A percentile compares a stretch with the other conserved stretches of the same genome.
phyloP scores from a whole-genome alignment of 106 monocot species.

The Cymbidium sinense region DNA sequence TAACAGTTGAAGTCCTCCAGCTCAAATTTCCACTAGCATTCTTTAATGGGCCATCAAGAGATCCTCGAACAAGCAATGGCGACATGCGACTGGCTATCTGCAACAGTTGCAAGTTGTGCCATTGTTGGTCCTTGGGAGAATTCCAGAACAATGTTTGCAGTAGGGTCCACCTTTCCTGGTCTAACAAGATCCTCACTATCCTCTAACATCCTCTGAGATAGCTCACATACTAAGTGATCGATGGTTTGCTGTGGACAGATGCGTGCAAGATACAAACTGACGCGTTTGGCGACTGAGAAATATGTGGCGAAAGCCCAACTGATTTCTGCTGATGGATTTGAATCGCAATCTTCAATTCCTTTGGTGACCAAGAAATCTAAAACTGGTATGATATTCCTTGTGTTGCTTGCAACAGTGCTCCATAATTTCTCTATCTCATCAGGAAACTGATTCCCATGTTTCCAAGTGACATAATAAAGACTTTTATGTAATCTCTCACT shows the following conservation, averaged over 20 bases:
- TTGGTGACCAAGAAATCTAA: constrained; percentile 85
- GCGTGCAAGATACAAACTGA: constrained; percentile 91
- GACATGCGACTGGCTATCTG: constrained; percentile 97
- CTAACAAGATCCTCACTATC: constrained; percentile 64
- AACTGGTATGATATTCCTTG: constrained; percentile 83
- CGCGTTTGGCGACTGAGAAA: constrained; percentile 95
- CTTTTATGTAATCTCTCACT: constrained; percentile 91
- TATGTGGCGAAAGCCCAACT: constrained; percentile 89
- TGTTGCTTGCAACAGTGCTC: constrained; percentile 93
- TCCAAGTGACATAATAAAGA: constrained; percentile 97
- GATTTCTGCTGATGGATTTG: constrained; percentile 90
- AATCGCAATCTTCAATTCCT: constrained; percentile 99
- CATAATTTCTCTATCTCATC: constrained; percentile 98
- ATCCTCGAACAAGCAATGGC: constrained; percentile 95
- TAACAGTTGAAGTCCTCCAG: constrained; percentile 77
- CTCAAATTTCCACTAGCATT: constrained; percentile 73
- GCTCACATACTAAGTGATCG: constrained; percentile 90
- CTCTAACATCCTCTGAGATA: constrained; percentile 95
- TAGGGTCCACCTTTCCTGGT: constrained; percentile 44
- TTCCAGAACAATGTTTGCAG: constrained; percentile 66
- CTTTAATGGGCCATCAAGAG: constrained; percentile 77
- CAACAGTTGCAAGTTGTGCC: constrained; percentile 49
- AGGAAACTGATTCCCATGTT: constrained; percentile 97
- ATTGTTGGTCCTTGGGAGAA: constrained; percentile 83
- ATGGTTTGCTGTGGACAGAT: constrained; percentile 97